These are phyloP conservation scores for Podaxis sp. DNA, from an alignment of 768 basidiomycete genomes.

Conservation along the genomic window DNA sequence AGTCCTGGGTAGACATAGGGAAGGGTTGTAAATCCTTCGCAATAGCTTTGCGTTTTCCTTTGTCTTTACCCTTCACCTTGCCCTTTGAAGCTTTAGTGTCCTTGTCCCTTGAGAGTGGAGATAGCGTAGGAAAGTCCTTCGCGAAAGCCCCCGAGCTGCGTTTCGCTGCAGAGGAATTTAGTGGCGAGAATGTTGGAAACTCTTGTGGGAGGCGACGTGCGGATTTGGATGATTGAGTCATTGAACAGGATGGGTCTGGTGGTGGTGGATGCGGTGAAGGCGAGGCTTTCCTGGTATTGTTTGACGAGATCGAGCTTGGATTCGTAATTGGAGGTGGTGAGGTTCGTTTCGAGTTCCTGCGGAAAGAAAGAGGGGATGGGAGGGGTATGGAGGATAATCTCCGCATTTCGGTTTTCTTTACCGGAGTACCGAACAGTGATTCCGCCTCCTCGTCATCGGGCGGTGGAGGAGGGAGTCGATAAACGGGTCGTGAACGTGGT, in stretches of 20 bases:
- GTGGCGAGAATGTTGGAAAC: constrained; percentile 12
- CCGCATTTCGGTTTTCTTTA: constrained; percentile 12
- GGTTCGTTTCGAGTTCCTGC: not conserved
- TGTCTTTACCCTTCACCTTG: not conserved
- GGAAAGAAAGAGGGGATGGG: constrained; percentile 5
- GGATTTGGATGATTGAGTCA: not conserved
- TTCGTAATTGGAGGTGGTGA: not conserved
- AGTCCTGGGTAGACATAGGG: constrained; percentile 13
- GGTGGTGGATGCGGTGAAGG: constrained; percentile 10
- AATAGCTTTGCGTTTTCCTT: constrained; percentile 9
- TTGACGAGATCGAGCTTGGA: not conserved
- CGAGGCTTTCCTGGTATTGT: not conserved
- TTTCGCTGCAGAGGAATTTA: not conserved
- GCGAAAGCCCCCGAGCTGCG: not conserved
- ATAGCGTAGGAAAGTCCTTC: constrained; percentile 10
- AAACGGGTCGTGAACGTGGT: constrained; percentile 2
- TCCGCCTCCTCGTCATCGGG: not conserved
- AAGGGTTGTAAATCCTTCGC: constrained; percentile 17
- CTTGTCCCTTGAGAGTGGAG: constrained; percentile 6
- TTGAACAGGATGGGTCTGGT: not conserved
- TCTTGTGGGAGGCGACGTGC: constrained; percentile 1
- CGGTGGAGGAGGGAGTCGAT: not conserved
- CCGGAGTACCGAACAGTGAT: not conserved
- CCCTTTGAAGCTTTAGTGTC: not conserved
- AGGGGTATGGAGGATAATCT: constrained; percentile 1